phyloP scores from a whole-genome alignment of 495 filamentous ascomycete species.

The Lophiotrema nucula region DNA sequence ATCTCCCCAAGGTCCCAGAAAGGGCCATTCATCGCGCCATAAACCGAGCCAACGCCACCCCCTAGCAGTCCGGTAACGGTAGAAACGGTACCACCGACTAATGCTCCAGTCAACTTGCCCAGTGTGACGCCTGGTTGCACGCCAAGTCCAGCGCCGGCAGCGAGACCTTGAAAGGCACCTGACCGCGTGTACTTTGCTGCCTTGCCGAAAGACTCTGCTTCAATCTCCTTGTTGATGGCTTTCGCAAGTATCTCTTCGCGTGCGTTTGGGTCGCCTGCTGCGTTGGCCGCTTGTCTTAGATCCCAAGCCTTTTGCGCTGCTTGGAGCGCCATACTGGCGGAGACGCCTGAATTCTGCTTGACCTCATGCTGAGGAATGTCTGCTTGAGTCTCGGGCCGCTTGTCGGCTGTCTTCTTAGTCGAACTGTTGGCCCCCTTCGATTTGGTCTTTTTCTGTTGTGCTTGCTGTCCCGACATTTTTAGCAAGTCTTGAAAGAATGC shows the following conservation, averaged over 20 bases:
- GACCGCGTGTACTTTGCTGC: conserved; percentile 33
- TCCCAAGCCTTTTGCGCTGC: conserved; percentile 30
- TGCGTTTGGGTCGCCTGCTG: conserved; percentile 35
- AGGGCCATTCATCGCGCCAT: conserved; percentile 27
- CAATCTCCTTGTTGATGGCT: conserved; percentile 34
- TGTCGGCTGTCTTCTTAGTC: neutral
- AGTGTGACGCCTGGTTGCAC: conserved; percentile 18
- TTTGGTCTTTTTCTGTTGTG: neutral
- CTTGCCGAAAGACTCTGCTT: conserved; percentile 36
- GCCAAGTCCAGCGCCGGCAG: conserved; percentile 24
- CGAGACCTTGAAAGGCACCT: conserved; percentile 32
- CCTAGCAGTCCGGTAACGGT: conserved; percentile 29
- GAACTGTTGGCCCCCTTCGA: neutral
- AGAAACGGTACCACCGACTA: conserved; percentile 29
- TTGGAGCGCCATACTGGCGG: conserved; percentile 10
- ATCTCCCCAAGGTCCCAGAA: conserved; percentile 31
- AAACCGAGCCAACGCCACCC: conserved; percentile 19
- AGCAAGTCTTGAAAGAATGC: neutral
- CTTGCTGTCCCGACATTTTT: neutral
- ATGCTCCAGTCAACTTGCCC: conserved; percentile 33
- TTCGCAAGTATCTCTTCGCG: conserved; percentile 33
- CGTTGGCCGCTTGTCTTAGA: conserved; percentile 31
- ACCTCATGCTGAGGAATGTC: conserved; percentile 5
- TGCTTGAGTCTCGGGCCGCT: neutral
- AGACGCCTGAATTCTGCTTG: conserved; percentile 8